Percentiles rank a stretch among this genome's conserved stretches.
phyloP scores from a whole-genome alignment of 2,329 filamentous ascomycete species.

The Aspergillus sp. region DNA sequence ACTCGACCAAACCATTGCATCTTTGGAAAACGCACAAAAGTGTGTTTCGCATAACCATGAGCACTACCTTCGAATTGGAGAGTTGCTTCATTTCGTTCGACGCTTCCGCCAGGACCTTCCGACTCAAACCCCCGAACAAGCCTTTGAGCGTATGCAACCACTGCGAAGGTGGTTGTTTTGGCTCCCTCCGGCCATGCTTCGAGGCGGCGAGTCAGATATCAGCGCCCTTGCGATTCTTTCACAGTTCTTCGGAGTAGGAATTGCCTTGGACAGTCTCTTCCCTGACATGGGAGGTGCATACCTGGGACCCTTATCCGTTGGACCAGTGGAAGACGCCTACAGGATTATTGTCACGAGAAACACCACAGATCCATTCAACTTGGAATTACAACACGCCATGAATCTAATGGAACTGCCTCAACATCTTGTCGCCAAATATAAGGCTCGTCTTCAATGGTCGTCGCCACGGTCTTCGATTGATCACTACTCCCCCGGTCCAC shows the following conservation, averaged over 20 bases:
- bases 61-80: constrained; percentile 63
- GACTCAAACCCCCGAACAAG: constrained; percentile 68
- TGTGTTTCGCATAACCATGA: constrained; percentile 66
- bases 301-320: constrained; percentile 73
- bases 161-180: constrained; percentile 93
- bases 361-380: constrained; percentile 52
- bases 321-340: constrained; percentile 82
- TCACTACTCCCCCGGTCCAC: constrained; percentile 30
- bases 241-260: constrained; percentile 84
- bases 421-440: constrained; percentile 64
- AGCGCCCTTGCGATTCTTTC: constrained; percentile 78
- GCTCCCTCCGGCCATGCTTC: constrained; percentile 80
- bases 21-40: constrained; percentile 54
- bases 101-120: constrained; percentile 67
- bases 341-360: constrained; percentile 67
- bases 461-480: constrained; percentile 33
- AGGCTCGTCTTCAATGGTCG: constrained; percentile 62
- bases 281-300: constrained; percentile 88
- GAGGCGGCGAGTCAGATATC: constrained; percentile 69
- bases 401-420: constrained; percentile 69
- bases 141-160: constrained; percentile 84
- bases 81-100: constrained; percentile 68
- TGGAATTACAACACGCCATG: constrained; percentile 58
- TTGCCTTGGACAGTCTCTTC: constrained; percentile 85
- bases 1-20: constrained; percentile 62